Evolutionary conservation across 176 grass and related monocot species (phyloP).

Genomic region (Urochloa ruziziensis): DNA sequence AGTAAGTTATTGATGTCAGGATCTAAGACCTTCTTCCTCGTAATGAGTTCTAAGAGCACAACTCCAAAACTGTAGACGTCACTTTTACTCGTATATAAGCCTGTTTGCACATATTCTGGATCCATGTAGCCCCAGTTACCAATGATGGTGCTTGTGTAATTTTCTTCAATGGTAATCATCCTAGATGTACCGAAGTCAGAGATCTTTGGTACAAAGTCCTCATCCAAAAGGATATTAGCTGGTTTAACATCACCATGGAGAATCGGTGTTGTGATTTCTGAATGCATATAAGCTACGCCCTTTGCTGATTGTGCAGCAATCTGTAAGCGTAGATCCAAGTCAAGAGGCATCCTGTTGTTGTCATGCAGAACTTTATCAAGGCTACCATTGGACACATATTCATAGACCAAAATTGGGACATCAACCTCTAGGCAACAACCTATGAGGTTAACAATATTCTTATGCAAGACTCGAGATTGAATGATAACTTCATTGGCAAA

Average conservation of each 20-base stretch:
- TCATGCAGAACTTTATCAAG: conserved; percentile 27
- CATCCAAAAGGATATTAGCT: conserved; percentile 6
- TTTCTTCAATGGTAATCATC: conserved; percentile 3
- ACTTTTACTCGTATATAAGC: conserved; percentile 14
- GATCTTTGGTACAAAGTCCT: neutral
- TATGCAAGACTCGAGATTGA: conserved; percentile 40
- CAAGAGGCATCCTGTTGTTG: neutral
- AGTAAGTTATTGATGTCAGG: neutral
- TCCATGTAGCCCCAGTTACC: conserved; percentile 19
- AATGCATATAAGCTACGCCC: conserved; percentile 35
- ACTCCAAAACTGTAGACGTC: conserved; percentile 18
- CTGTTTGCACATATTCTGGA: conserved; percentile 9
- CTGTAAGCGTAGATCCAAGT: neutral
- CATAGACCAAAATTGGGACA: conserved; percentile 40
- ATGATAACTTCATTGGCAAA: conserved; percentile 52
- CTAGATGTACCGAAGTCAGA: conserved; percentile 8
- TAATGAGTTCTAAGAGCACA: conserved; percentile 20
- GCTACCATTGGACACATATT: conserved; percentile 30
- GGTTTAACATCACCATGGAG: conserved; percentile 1
- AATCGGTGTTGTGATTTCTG: conserved; percentile 18
- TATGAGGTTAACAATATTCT: conserved; percentile 40
- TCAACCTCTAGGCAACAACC: conserved; percentile 40
- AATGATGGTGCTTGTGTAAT: neutral
- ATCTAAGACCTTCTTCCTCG: neutral
- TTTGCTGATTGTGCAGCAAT: conserved; percentile 26